Evolutionary conservation across 2,329 filamentous ascomycete genomes (phyloP).

Genomic region (Tolypocladium paradoxum): DNA sequence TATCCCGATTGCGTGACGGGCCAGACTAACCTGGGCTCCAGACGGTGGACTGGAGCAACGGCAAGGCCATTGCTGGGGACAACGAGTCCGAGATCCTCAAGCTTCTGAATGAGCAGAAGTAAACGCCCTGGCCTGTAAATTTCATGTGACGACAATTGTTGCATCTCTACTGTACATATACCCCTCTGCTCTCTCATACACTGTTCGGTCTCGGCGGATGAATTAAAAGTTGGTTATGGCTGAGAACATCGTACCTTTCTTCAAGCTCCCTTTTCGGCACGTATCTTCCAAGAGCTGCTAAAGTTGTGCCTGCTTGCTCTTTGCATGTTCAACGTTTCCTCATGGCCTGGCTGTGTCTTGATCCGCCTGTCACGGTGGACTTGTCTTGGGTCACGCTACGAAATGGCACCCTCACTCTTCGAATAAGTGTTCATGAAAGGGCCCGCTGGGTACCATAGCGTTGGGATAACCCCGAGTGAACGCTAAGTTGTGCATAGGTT

Average conservation of each 20-base stretch:
- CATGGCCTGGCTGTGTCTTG: not conserved
- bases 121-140: constrained; percentile 2
- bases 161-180: constrained; percentile 1
- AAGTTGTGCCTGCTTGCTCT: not conserved
- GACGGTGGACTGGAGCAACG: constrained; percentile 90
- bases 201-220: not conserved
- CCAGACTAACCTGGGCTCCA: constrained; percentile 6
- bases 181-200: not conserved
- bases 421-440: not conserved
- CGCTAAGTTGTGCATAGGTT: not conserved
- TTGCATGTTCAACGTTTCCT: not conserved
- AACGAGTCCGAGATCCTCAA: constrained; percentile 84
- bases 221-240: not conserved
- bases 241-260: no score
- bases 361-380: not conserved
- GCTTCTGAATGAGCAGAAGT: constrained; percentile 52
- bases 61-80: constrained; percentile 65
- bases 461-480: not conserved
- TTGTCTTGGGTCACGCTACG: not conserved
- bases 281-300: no score
- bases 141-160: not conserved
- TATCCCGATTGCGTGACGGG: not conserved
- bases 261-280: no score
- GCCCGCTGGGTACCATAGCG: not conserved
- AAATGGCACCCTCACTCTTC: not conserved